Evolutionary conservation across 2,329 filamentous ascomycete genomes (phyloP), one percentile per base, ranked within the genome.

Genomic region (Raffaelea arxii): DNA sequence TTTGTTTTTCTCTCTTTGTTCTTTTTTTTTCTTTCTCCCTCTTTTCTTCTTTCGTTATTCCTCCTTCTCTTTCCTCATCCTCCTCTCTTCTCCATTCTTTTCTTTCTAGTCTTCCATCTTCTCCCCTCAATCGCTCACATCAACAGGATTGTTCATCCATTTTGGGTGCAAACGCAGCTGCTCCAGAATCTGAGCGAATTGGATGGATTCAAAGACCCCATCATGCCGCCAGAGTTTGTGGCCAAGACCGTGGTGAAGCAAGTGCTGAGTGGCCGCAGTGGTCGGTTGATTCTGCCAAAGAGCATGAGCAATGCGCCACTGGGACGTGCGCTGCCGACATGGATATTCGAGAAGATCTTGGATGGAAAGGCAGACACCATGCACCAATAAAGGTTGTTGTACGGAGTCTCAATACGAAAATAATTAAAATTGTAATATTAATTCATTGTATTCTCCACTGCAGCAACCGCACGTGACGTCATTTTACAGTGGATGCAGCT

Each of bases 211-310:
- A 81, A 70, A 54, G 75, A 70, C 48, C 75, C 73, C 2, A 57
- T 74, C 25, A 61, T 84, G 49, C 66, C 77, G 52, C 70, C 77
- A 0, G 78, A 79, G 59, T 80, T 75, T 2, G 79, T 86, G 12
- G 80, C 81, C 0, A 77, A 84, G 55, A 72, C 66, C 6, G 70
- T 86, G 44, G 77, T 82, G 1, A 63, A 69, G 50, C 73, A 82
- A 57, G 75, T 86, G 6, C 55, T 82, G 35, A 66, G 55, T 2
- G 80, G 79, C 2, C 61, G 67, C 50, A 79, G 75, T 56, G 74
- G 72, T 2, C 72, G 80, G 60, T 58, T 85, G 19, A 54, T 78
- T 21, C 38, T 77, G 45, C 81, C 81, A 0, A 66, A 60, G 2
- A 65, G 71, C 25, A 68, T 63, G 3, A 55, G 54, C 4, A 46